Base-by-base conservation (phyloP, 306 rosid species). In the Dryas alaskensis region DNA sequence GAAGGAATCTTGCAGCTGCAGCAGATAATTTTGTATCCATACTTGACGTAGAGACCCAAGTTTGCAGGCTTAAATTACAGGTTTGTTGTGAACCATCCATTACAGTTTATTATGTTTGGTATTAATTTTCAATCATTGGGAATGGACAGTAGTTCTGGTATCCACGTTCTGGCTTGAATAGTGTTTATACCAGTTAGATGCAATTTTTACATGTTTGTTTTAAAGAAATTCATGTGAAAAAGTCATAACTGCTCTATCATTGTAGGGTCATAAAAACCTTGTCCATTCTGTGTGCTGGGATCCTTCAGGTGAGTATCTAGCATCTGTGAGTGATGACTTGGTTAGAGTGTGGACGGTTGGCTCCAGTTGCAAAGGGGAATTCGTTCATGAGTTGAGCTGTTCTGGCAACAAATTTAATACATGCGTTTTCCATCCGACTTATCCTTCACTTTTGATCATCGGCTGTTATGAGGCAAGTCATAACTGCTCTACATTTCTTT, bases 211-310 rank as follows among this genome's bases (percentile, higher is more conserved):
- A 31, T 31, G 37, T 31, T 31, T 31, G 37, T 31, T 31, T 31
- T 31, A 2, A 31, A 31, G 37, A 31, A 31, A 31, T 31, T 31
- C 2, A 31, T 31, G 37, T 2, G 3, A 31, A 31, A 1, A 31
- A 31, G 37, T 31, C 37, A 1, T 1, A 31, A 31, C 37, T 31
- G 37, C 37, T 31, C 37, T 31, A 63, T 44, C 40, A 52, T 78
- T 69, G 55, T 76, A 92, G 98, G 98, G 95, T 73, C 98, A 90
- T 76, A 79, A 81, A n/a, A 81, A 40, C 53, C 5, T 0, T 54
- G 83, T 92, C 73, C 91, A 73, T 43, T 84, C 89, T 3, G 83
- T 89, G 60, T 85, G 96, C 82, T 92, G 98, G 97, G 87, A 92
- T 76, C 65, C 80, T 31, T 74, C 87, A 17, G 98, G 97, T 4